A percentile compares a stretch with the other conserved stretches of the same genome.
These are phyloP conservation scores for Fagopyrum tataricum DNA, from an alignment of 148 eudicot genomes.

Conservation along the genomic window DNA sequence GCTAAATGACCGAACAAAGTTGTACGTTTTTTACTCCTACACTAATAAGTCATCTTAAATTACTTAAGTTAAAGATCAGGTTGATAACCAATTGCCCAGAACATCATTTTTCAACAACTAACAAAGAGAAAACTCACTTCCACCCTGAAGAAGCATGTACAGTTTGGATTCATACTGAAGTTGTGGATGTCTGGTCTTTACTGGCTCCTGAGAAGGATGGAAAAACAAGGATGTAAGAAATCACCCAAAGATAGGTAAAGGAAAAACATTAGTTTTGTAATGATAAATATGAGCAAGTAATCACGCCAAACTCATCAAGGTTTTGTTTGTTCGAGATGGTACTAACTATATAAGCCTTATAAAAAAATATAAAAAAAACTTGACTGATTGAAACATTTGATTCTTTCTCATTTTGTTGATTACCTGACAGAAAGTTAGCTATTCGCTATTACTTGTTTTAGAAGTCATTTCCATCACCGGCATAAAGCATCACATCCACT, in stretches of 20 bases:
- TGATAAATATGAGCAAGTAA: background rate
- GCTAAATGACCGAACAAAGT: too few species aligned
- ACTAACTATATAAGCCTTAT: too few species aligned
- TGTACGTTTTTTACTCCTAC: too few species aligned
- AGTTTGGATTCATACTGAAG: conserved; percentile 52
- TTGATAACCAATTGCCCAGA: background rate
- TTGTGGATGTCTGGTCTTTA: conserved; percentile 50
- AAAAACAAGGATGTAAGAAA: background rate
- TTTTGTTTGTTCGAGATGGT: too few species aligned
- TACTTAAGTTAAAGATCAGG: background rate
- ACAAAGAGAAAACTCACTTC: conserved; percentile 30
- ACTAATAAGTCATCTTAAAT: background rate
- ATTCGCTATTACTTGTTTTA: too few species aligned
- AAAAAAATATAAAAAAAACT: too few species aligned
- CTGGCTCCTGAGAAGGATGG: conserved; percentile 34
- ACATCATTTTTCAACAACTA: background rate
- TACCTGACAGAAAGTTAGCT: background rate
- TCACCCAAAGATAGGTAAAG: background rate
- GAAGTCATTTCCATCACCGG: background rate
- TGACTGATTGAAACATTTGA: background rate
- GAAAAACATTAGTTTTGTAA: background rate
- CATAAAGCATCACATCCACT: background rate
- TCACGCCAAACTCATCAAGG: background rate
- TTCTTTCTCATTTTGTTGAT: background rate
- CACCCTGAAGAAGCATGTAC: conserved; percentile 57